These are phyloP conservation scores for Proliferodiscus dingleyae DNA, from an alignment of 2,329 filamentous ascomycete genomes.

Conservation along the genomic window DNA sequence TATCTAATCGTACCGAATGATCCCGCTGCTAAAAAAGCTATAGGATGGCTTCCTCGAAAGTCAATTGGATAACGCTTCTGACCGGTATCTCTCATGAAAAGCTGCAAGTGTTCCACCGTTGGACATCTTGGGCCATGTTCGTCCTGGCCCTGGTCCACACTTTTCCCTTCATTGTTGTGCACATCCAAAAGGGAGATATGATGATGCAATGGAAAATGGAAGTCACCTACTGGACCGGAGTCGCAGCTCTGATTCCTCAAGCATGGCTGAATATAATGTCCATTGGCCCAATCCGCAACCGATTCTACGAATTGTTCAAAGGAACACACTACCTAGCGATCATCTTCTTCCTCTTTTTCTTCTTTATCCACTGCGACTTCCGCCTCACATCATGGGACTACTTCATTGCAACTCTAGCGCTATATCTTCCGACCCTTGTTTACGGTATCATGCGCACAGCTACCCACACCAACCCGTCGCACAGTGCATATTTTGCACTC, in stretches of 20 bases:
- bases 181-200: constrained; percentile 72
- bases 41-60: constrained; percentile 77
- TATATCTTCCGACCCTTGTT: constrained; percentile 53
- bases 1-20: not conserved
- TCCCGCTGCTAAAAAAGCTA: not conserved
- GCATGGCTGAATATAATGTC: constrained; percentile 81
- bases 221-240: constrained; percentile 77
- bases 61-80: constrained; percentile 73
- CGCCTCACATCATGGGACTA: constrained; percentile 81
- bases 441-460: constrained; percentile 70
- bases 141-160: constrained; percentile 78
- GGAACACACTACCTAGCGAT: constrained; percentile 74
- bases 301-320: constrained; percentile 73
- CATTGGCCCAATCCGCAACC: constrained; percentile 59
- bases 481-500: constrained; percentile 75
- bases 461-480: constrained; percentile 80
- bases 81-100: constrained; percentile 88
- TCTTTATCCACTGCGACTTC: constrained; percentile 95
- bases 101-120: constrained; percentile 85
- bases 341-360: constrained; percentile 70
- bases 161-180: constrained; percentile 82
- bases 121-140: constrained; percentile 78
- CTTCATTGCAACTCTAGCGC: constrained; percentile 69
- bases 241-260: constrained; percentile 75
- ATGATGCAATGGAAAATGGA: constrained; percentile 59